Percentiles rank a stretch among this genome's conserved stretches.
These are phyloP conservation scores for Chrysoporthe cubensis DNA, from an alignment of 2,329 filamentous ascomycete species.

Conservation along the genomic window DNA sequence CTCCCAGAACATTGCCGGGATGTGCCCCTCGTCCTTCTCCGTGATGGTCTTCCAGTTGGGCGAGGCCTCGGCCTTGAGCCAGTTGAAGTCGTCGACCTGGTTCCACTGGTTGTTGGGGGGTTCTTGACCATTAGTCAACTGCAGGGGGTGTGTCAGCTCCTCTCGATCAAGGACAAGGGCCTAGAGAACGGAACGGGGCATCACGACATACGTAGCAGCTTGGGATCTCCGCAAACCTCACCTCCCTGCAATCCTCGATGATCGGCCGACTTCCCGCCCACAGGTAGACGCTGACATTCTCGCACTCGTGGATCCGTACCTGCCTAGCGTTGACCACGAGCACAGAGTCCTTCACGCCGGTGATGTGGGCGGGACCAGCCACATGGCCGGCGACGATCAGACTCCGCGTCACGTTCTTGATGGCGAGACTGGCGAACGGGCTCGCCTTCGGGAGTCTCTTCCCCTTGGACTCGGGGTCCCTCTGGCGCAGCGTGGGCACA, in stretches of 20 bases:
- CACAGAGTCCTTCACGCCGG: conserved; percentile 71
- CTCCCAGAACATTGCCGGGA: conserved; percentile 70
- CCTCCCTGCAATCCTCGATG: conserved; percentile 81
- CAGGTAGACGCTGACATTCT: conserved; percentile 81
- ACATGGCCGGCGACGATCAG: conserved; percentile 81
- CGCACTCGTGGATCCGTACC: conserved; percentile 89
- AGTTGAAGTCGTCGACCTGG: conserved; percentile 96
- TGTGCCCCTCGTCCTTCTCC: conserved; percentile 52
- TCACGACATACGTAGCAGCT: conserved; percentile 64
- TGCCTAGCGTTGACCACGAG: conserved; percentile 82
- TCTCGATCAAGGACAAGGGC: neutral
- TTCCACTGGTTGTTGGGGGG: conserved; percentile 73
- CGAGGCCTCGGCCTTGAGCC: conserved; percentile 83
- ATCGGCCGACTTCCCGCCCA: conserved; percentile 84
- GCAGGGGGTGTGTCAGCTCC: conserved; percentile 26
- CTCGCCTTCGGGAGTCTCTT: conserved; percentile 42
- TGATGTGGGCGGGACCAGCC: conserved; percentile 81
- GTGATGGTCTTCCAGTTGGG: conserved; percentile 83
- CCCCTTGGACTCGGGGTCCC: neutral
- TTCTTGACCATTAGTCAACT: conserved; percentile 32
- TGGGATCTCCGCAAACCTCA: conserved; percentile 81
- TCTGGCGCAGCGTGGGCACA: conserved; percentile 55
- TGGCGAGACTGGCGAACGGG: conserved; percentile 69
- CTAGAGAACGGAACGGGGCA: too few relatives aligned
- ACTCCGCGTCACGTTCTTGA: conserved; percentile 72